Conservation (phyloP, 2,329 filamentous ascomycete genomes). For the Paradendryphiella salina region DNA sequence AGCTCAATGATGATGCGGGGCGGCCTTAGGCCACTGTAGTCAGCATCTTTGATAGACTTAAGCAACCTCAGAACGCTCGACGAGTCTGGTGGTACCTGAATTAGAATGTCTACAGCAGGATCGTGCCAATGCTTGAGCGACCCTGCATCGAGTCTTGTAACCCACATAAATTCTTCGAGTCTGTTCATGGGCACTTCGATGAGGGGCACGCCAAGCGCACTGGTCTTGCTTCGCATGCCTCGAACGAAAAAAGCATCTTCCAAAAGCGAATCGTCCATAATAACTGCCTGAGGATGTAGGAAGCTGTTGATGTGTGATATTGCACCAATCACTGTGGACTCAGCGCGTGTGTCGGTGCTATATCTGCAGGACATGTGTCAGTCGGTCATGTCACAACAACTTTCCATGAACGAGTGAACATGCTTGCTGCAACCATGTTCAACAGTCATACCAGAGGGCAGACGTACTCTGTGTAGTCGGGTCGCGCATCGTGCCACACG, state of each 20-base stretch:
- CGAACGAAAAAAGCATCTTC: constrained; percentile 72
- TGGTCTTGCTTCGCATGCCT: constrained; percentile 61
- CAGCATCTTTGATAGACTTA: constrained; percentile 71
- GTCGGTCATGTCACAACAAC: background rate
- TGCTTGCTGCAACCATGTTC: background rate
- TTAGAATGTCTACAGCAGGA: constrained; percentile 76
- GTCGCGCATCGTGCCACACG: constrained; percentile 71
- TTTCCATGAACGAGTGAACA: too few relatives aligned
- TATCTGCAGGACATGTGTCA: constrained; percentile 26
- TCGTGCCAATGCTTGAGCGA: constrained; percentile 78
- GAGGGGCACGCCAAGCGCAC: constrained; percentile 60
- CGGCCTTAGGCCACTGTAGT: constrained; percentile 69
- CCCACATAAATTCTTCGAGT: constrained; percentile 70
- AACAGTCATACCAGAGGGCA: background rate
- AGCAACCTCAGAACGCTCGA: constrained; percentile 80
- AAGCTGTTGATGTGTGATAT: constrained; percentile 72
- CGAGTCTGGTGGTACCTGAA: constrained; percentile 72
- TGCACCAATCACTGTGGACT: constrained; percentile 64
- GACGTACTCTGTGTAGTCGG: constrained; percentile 64
- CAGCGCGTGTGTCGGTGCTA: constrained; percentile 72
- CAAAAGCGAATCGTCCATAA: constrained; percentile 67
- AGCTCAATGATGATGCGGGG: constrained; percentile 86
- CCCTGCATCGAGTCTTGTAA: constrained; percentile 73
- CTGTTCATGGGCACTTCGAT: constrained; percentile 72
- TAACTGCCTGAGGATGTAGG: constrained; percentile 75